Base-by-base conservation (phyloP, 352 stramenopile species). In the Pythium folliculosum region DNA sequence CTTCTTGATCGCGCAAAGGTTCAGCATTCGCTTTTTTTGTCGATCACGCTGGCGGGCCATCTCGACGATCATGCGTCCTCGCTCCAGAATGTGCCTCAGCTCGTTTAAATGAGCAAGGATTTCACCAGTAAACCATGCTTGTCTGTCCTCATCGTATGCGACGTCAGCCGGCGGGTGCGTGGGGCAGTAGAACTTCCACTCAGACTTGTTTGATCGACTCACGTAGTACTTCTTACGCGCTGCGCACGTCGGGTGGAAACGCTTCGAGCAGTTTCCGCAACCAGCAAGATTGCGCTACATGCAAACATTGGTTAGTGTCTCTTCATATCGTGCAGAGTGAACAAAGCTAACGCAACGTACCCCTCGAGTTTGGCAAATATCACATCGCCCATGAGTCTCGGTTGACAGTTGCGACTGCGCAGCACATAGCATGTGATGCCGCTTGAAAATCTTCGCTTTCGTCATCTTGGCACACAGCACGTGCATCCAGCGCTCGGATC, bases 11-110 rank as follows among this genome's bases (percentile, higher is more conserved):
- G 77, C 75, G 62, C 72, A 90, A 0, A 86, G 19, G 62, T 86
- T 89, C 38, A 94, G 63, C 55, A 94, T 60, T 21, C 86, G 82
- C 62, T 92, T 95, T 32, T 92, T 87, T 63, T 90, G 85, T n/a
- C 87, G 81, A 69, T 96, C 88, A 40, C 88, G 86, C 55, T 95
- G 88, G 10, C 86, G 82, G 8, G 80, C 76, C 88, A 96, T 93
- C 60, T 96, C 86, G 0, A 95, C 62, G 45, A 96, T 77, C 86
- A 96, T 93, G 10, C 88, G 75, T 10, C 85, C 86, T 45, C 88
- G 86, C 55, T 96, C 88, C 13, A 94, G 72, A 0, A 85, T 87
- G n/a, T 78, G 79, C 21, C 88, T 77, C 12, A 96, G 67, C 52
- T 94, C 83, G 56, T 90, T 82, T 30, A 96, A 69, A 35, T 94